These are phyloP conservation scores for Cystofilobasidium bisporidii DNA, from an alignment of 768 basidiomycete species.

Conservation along the genomic window DNA sequence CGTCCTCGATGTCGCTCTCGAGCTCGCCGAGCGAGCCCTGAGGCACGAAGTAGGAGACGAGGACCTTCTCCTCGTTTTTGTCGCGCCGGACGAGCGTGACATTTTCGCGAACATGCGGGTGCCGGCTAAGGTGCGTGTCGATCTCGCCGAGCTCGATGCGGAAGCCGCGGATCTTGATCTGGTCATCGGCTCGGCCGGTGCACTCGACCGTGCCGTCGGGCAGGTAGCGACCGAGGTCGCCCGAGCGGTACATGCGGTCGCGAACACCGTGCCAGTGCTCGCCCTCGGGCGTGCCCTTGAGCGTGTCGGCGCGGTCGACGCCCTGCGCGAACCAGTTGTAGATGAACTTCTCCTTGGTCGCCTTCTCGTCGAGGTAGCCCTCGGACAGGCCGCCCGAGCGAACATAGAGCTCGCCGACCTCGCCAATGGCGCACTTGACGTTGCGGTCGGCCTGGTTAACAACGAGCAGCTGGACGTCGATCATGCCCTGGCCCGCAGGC, in stretches of 20 bases:
- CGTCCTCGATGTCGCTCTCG: conserved; percentile 40
- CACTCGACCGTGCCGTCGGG: conserved; percentile 92
- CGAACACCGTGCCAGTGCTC: conserved; percentile 87
- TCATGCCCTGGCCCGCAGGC: conserved; percentile 94
- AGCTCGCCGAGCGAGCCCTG: conserved; percentile 45
- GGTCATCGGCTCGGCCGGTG: conserved; percentile 92
- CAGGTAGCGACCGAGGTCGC: conserved; percentile 88
- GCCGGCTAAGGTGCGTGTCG: conserved; percentile 87
- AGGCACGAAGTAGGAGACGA: conserved; percentile 95
- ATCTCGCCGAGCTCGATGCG: conserved; percentile 97
- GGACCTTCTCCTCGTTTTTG: conserved; percentile 98
- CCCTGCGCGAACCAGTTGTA: conserved; percentile 69
- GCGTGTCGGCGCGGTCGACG: conserved; percentile 57
- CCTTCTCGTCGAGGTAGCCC: conserved; percentile 76
- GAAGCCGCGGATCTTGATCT: conserved; percentile 99
- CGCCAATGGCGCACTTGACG: conserved; percentile 82
- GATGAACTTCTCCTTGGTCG: conserved; percentile 85
- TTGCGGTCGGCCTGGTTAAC: conserved; percentile 81
- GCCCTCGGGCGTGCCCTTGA: conserved; percentile 51
- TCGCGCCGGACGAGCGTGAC: conserved; percentile 92
- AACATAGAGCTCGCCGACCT: conserved; percentile 97
- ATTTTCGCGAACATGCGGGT: conserved; percentile 90
- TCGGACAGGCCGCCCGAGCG: conserved; percentile 91
- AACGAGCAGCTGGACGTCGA: conserved; percentile 91
- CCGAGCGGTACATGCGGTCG: conserved; percentile 95